Conservation (phyloP, 192 early-diverging fungal species). For the Polychytrium aggregatum region DNA sequence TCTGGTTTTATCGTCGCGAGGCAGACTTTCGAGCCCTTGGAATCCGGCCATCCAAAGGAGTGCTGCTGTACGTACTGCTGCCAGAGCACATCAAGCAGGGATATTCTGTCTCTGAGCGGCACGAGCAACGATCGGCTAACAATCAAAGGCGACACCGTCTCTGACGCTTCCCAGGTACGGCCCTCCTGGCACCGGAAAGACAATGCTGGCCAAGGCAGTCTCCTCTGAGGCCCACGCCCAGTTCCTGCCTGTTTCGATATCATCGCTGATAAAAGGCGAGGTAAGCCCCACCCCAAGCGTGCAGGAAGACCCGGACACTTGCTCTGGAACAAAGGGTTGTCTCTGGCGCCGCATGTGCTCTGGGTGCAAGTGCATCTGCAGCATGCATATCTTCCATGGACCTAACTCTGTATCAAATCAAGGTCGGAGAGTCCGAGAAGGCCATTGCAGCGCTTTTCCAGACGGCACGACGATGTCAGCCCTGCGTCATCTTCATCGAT, state of each 20-base stretch:
- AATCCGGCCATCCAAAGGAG: slow-evolving; percentile 65
- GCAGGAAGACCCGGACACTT: background rate
- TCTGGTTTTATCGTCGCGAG: slow-evolving; percentile 62
- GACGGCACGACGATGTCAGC: slow-evolving; percentile 53
- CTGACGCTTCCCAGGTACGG: slow-evolving; percentile 38
- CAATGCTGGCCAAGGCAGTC: slow-evolving; percentile 73
- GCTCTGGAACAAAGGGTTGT: slow-evolving; percentile 7
- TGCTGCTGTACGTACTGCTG: slow-evolving; percentile 52
- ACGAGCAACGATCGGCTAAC: background rate
- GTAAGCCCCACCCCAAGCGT: slow-evolving; percentile 14
- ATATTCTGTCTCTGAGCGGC: no score
- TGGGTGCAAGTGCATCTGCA: background rate
- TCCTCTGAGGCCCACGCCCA: slow-evolving; percentile 67
- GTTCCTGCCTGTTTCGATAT: slow-evolving; percentile 69
- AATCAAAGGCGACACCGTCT: no score
- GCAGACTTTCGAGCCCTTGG: slow-evolving; percentile 56
- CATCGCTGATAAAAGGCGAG: slow-evolving; percentile 79
- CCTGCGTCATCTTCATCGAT: slow-evolving; percentile 85
- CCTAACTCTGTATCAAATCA: background rate
- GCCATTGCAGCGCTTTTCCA: slow-evolving; percentile 65
- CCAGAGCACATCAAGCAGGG: no score
- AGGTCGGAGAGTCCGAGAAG: slow-evolving; percentile 91
- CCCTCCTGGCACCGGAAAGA: slow-evolving; percentile 90
- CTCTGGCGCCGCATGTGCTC: background rate
- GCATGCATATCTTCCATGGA: background rate